Base-by-base conservation (phyloP, 495 filamentous ascomycete genomes). In the Penicillium robsamsonii region DNA sequence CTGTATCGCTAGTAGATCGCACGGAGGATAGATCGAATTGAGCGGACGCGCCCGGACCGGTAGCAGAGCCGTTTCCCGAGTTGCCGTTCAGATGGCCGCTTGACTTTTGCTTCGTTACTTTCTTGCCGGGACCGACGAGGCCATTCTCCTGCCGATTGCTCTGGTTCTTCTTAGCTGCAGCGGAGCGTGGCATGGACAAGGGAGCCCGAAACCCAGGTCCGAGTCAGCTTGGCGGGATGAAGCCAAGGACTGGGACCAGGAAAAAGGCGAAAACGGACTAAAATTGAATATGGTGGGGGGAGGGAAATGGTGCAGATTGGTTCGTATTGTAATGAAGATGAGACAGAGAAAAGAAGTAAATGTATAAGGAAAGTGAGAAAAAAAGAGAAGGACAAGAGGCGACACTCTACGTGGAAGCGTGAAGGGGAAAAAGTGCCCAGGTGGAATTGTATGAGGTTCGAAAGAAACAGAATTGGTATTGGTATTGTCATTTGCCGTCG, bases 71-170 rank as follows among this genome's bases (percentile, higher is more conserved):
- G 79, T 77, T 81, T 75, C 70, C 72, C 57, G 71, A 70, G 62
- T 67, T 76, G 67, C 75, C 77, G 76, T 82, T 85, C 69, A 88
- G 67, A 61, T 83, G 75, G 54, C 76, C 76, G 72, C 81, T 84
- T 57, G 82, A 87, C 64, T 82, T 84, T 70, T 87, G 84, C 75
- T 81, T 84, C 59, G 75, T 75, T 57, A 94, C 79, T 76, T 89
- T 87, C 85, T 91, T 93, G 61, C 88, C 89, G 52, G 91, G 87
- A 62, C 84, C 84, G 77, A 88, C 88, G 63, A 90, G 76, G 63
- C 92, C 91, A 87, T 88, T 91, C 75, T 96, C 91, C 72, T 93
- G 86, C 67, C 88, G 84, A 68, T 84, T 90, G 79, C 88, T 89
- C 64, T 75, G 73, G 70, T 71, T 74, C 71, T 77, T 78, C 70